Percentiles rank a stretch among this genome's conserved stretches.
Evolutionary conservation across 169 alveolate species (phyloP).

Genomic region (Plasmodium fragile): DNA sequence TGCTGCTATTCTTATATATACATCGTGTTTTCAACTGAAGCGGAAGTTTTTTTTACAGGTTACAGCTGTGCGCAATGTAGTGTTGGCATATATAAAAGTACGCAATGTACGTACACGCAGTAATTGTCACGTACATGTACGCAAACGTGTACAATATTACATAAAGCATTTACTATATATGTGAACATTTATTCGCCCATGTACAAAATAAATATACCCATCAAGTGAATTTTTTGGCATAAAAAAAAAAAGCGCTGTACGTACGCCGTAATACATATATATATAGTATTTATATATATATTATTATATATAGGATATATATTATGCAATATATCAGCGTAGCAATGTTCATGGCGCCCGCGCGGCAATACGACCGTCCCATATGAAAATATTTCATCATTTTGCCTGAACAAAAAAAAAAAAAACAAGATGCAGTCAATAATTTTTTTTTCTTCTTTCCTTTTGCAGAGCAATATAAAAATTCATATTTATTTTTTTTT

Average conservation of each 20-base stretch:
- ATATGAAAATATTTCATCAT: not conserved
- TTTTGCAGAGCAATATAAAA: constrained; percentile 1
- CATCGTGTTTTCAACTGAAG: not conserved
- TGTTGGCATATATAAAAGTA: not conserved
- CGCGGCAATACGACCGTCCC: not conserved
- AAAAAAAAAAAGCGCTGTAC: not conserved
- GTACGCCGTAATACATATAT: not conserved
- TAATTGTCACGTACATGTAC: not conserved
- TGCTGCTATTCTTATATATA: not conserved
- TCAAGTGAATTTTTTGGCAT: not conserved
- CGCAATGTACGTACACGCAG: not conserved
- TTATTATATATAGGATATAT: too few species aligned
- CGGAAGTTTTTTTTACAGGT: not conserved
- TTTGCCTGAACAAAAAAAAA: constrained; percentile 5
- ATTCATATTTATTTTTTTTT: not conserved
- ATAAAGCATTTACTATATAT: too few species aligned
- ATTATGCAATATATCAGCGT: not conserved
- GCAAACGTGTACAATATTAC: not conserved
- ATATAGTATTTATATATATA: too few species aligned
- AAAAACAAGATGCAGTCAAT: not conserved
- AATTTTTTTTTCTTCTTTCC: not conserved
- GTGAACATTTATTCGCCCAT: not conserved
- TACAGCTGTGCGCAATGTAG: not conserved
- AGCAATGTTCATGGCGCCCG: not conserved
- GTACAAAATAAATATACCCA: not conserved